phyloP scores from a whole-genome alignment of 2,329 filamentous ascomycete species.

The Penicillium olsonii region DNA sequence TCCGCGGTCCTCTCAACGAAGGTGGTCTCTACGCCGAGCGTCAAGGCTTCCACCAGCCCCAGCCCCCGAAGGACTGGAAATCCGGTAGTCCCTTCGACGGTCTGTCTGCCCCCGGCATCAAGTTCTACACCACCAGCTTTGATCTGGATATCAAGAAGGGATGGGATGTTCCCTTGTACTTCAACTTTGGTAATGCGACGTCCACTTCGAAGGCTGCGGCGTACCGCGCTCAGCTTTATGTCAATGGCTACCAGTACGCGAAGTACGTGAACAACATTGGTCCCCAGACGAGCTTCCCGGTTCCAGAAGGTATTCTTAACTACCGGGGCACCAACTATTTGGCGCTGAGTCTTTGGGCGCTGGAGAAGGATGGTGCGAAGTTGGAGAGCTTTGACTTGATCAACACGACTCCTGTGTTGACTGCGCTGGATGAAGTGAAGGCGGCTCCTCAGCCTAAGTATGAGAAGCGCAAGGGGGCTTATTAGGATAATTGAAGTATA shows the following conservation, averaged over 20 bases:
- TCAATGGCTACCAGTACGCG: conserved; percentile 76
- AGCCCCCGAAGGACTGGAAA: conserved; percentile 43
- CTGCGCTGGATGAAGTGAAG: conserved; percentile 50
- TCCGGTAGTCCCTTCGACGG: conserved; percentile 39
- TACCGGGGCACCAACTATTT: conserved; percentile 71
- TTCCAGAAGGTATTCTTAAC: conserved; percentile 72
- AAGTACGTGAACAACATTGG: conserved; percentile 72
- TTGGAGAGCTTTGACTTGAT: conserved; percentile 56
- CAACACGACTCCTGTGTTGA: conserved; percentile 53
- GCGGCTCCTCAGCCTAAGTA: conserved; percentile 52
- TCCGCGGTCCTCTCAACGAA: conserved; percentile 59
- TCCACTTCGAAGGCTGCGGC: conserved; percentile 52
- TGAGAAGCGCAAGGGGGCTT: conserved; percentile 51
- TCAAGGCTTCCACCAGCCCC: conserved; percentile 57
- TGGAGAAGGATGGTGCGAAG: conserved; percentile 59
- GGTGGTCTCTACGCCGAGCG: conserved; percentile 59
- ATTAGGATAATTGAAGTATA: conserved; percentile 38
- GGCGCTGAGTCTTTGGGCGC: conserved; percentile 68
- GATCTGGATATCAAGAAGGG: conserved; percentile 53
- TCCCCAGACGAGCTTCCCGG: conserved; percentile 70
- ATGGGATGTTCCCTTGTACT: conserved; percentile 59
- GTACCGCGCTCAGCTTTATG: conserved; percentile 67
- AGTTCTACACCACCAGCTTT: conserved; percentile 56
- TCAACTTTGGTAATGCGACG: conserved; percentile 50
- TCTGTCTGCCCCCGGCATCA: conserved; percentile 51